These are phyloP conservation scores for Hsuehochloa calcarea DNA, from an alignment of 176 grass and related monocot species.

Conservation along the genomic window DNA sequence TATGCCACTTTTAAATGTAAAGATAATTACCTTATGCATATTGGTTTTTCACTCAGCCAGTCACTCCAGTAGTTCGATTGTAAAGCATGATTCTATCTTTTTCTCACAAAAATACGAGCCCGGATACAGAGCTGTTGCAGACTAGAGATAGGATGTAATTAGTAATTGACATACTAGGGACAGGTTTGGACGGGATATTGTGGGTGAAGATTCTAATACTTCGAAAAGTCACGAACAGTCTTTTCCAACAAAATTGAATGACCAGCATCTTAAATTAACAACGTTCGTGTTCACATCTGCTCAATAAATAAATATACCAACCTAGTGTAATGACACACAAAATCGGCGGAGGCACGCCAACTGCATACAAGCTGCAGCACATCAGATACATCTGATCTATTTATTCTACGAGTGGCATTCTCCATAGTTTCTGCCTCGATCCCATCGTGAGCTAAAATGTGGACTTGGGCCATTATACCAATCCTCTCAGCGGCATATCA, in stretches of 20 bases:
- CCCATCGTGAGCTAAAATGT: neutral
- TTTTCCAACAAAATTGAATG: neutral
- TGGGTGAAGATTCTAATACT: too few relatives aligned
- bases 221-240: too few relatives aligned
- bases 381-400: neutral
- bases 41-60: too few relatives aligned
- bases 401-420: neutral
- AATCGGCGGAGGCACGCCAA: neutral
- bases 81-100: too few relatives aligned
- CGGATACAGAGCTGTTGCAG: too few relatives aligned
- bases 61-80: too few relatives aligned
- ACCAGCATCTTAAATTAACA: neutral
- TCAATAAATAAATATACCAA: neutral
- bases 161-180: too few relatives aligned
- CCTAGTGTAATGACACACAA: neutral
- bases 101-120: too few relatives aligned
- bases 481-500: neutral
- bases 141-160: too few relatives aligned
- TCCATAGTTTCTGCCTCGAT: neutral
- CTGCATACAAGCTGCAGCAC: neutral
- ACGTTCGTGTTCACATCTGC: neutral
- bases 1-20: too few relatives aligned
- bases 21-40: too few relatives aligned
- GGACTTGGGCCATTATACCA: neutral
- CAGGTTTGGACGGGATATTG: too few relatives aligned